Conservation (phyloP, 257 asterid species). For the Solanum ossicruentum region DNA sequence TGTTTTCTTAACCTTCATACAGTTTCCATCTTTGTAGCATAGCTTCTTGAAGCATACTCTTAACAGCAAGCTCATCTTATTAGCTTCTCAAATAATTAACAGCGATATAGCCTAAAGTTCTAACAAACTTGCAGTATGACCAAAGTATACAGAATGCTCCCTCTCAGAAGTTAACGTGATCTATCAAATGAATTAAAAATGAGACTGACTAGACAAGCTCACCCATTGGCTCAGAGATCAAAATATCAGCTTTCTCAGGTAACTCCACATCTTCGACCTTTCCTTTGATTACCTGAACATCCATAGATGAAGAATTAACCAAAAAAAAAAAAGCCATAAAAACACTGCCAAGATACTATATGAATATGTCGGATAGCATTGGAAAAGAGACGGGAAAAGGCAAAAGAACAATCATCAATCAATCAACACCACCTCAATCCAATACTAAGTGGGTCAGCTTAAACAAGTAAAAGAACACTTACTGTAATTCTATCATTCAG, state of each 20-base stretch:
- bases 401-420: not conserved
- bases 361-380: not conserved
- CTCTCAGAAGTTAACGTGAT: not conserved
- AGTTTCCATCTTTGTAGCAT: not conserved
- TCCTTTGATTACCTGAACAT: constrained; percentile 75
- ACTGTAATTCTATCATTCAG: constrained; percentile 75
- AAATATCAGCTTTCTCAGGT: constrained; percentile 92
- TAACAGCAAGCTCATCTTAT: not conserved
- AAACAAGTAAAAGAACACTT: constrained; percentile 14
- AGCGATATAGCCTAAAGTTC: not conserved
- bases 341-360: not conserved
- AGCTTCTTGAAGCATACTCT: not conserved
- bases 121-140: not conserved
- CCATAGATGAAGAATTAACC: constrained; percentile 1
- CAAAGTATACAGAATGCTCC: not conserved
- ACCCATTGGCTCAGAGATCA: constrained; percentile 99
- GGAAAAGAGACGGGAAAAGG: not conserved
- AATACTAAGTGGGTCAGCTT: not conserved
- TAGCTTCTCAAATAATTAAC: not conserved
- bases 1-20: not conserved
- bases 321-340: not conserved
- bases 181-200: not conserved
- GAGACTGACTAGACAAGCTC: constrained; percentile 4
- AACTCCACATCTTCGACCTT: constrained; percentile 92
- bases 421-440: not conserved